Evolutionary conservation across 331 rosid genomes (phyloP).

Genomic region (Prunus yedoensis): DNA sequence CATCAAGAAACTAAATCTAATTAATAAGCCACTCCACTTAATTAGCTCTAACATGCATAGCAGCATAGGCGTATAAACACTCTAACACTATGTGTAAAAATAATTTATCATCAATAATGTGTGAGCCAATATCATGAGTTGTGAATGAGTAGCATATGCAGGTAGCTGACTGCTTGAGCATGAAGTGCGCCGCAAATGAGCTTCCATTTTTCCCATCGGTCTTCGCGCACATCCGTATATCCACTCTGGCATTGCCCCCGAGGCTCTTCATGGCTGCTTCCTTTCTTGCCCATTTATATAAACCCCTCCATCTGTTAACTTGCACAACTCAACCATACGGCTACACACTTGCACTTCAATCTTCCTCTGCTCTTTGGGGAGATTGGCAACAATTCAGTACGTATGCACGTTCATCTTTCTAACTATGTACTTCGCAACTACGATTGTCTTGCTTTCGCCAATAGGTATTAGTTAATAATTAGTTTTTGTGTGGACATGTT

Average conservation of each 20-base stretch:
- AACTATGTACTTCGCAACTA: not conserved
- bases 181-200: constrained; percentile 41
- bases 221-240: not conserved
- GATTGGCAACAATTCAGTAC: not conserved
- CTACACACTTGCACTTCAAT: not conserved
- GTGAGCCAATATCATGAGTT: constrained; percentile 14
- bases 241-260: constrained; percentile 31
- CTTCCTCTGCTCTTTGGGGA: constrained; percentile 14
- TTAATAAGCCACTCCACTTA: too few species aligned
- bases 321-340: not conserved
- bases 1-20: not conserved
- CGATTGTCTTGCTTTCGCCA: not conserved
- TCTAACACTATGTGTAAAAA: not conserved
- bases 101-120: not conserved
- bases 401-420: not conserved
- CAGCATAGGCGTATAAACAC: not conserved
- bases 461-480: not conserved
- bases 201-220: constrained; percentile 5
- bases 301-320: not conserved
- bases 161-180: constrained; percentile 25
- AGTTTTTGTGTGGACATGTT: not conserved
- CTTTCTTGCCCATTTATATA: not conserved
- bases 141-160: constrained; percentile 27
- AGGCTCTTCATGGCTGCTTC: not conserved
- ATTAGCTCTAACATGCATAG: too few species aligned